Base-by-base conservation (phyloP, 2,329 filamentous ascomycete species). In the Reticulascus tulasneorum region DNA sequence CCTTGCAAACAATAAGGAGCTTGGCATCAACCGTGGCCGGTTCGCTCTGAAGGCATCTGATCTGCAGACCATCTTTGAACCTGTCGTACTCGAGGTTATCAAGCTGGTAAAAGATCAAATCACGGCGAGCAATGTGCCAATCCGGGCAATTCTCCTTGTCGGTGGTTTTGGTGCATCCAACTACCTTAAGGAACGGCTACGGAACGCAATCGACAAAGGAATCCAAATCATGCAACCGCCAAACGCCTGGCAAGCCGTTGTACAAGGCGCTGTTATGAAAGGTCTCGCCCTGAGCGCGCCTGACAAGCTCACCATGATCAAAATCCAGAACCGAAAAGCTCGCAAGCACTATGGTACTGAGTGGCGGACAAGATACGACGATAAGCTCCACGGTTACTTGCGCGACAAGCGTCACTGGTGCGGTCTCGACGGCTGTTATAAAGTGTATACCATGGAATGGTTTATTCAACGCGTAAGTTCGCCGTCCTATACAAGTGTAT, bases 281-380 rank as follows among this genome's bases (percentile, higher is more conserved):
- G 69, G 69, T 2, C 51, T 73, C 2, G 59, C 62, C 2, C 54
- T 58, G 15, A 51, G 49, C 20, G 52, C 54, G 2, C 58, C 62
- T 0, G 55, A 59, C 8, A 46, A 50, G 9, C 55, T 57, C 19
- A 59, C 57, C 9, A 50, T 54, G 33, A 60, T 70, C 31, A 56
- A 53, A 31, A 53, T 70, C 20, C 55, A 56, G 41, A 63, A 63
- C 23, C 69, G 85, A 27, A 79, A 84, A 56, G 80, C 82, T 26
- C 73, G 85, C 45, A 85, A 82, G 74, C 79, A 86, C 54, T 90
- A 91, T 53, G 86, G 86, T 16, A 89, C 84, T 4, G 84, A 79
- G 18, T 90, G 89, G 59, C 85, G 85, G 1, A 90, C 85, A 0
- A 82, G 86, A 0, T 91, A 86, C 55, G 84, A 90, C 46, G 81